Evolutionary conservation across 768 basidiomycete species (phyloP), one percentile per base, ranked within the genome.

Genomic region (Lactarius pseudohatsudake): DNA sequence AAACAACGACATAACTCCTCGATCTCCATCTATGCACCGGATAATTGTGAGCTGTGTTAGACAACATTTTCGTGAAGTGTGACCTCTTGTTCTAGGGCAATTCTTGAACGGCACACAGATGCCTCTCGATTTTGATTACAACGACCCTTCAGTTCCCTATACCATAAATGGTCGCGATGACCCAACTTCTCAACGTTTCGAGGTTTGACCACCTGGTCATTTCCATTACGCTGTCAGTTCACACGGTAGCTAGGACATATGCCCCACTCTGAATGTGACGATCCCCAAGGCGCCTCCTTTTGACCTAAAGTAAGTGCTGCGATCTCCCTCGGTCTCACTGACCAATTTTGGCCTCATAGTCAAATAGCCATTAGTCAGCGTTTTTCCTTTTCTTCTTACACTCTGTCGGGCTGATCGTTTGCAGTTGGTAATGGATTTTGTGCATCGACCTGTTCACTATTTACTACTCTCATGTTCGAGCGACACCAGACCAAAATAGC

Each of bases 371-470:
- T 70, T 1, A 34, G 70, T 70, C 38, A 41, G 50, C 2, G 30
- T 15, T 43, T 32, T 40, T 40, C 0, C 5, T 0, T 47, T 32
- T 26, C 30, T 26, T 15, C 43, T 4, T 30, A 36, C 53, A 57
- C 2, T 10, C 8, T 20, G 2, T 9, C 11, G 0, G 50, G 13
- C 1, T 16, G 4, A 2, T 32, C 26, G 22, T 50, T 55, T 56
- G 28, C 26, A 69, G 70, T 69, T 34, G 60, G 62, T 28, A 72
- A 66, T 28, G 70, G 68, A 15, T 18, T 8, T 86, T 86, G 85
- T 62, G 84, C 84, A 15, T 85, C 83, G 5, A 84, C 85, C 1
- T 86, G 85, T 62, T 85, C 0, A 78, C 83, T 26, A 76, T 86
- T 86, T 69, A 80, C 77, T 47, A 85, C 84, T 0, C 59, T 83